A percentile compares a stretch with the other conserved stretches of the same genome.
Conservation (phyloP, 2,329 filamentous ascomycete species). For the Cephalotrichum gorgonifer region DNA sequence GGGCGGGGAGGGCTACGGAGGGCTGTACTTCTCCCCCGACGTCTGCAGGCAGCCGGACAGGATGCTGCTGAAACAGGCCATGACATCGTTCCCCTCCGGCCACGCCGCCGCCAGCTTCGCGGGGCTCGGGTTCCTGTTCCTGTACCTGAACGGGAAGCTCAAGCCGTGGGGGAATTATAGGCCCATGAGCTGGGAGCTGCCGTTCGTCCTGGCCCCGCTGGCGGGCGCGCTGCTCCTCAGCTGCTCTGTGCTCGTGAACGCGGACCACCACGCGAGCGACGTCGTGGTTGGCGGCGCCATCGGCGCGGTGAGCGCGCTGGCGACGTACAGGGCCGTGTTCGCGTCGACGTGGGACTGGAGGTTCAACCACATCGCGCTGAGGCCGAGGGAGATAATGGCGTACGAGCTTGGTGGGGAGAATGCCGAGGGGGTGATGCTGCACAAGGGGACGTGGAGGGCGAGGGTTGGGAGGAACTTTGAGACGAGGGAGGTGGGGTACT, state of each 20-base stretch:
- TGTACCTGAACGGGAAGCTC: constrained; percentile 63
- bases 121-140: constrained; percentile 51
- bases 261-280: constrained; percentile 63
- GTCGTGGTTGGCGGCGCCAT: constrained; percentile 54
- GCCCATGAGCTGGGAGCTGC: constrained; percentile 56
- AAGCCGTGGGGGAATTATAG: constrained; percentile 60
- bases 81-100: constrained; percentile 59
- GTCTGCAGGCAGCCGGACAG: constrained; percentile 48
- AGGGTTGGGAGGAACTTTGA: background rate
- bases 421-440: background rate
- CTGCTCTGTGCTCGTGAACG: constrained; percentile 52
- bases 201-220: constrained; percentile 46
- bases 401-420: constrained; percentile 4
- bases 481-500: background rate
- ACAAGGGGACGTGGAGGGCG: constrained; percentile 2
- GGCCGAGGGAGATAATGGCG: background rate
- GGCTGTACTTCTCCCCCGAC: constrained; percentile 51
- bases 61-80: constrained; percentile 45
- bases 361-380: constrained; percentile 56
- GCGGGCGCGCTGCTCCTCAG: constrained; percentile 50
- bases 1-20: constrained; percentile 38
- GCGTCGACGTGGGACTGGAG: constrained; percentile 61
- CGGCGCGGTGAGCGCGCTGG: constrained; percentile 51
- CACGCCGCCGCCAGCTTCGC: constrained; percentile 57
- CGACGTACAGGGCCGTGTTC: constrained; percentile 55